Evolutionary conservation across 345 rosid species (phyloP), one percentile per base, ranked within the genome.

Genomic region (Trapa bicornis): DNA sequence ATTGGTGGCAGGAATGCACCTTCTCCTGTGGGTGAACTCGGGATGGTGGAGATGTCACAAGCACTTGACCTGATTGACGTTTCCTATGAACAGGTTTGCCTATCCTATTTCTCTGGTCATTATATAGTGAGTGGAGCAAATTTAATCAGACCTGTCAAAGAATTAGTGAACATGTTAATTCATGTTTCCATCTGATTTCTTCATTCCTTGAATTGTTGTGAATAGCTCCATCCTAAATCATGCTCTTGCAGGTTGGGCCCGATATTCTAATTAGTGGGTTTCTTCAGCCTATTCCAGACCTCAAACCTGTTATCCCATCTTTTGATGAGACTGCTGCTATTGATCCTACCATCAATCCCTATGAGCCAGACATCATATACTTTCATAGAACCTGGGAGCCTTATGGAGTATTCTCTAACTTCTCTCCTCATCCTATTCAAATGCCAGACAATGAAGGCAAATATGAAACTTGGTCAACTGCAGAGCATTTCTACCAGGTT

Each of bases 41-140:
- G 99, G 66, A 90, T 94, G 99, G 92, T 91, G 69, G 96, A 94
- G 83, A 91, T 94, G 99, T 76, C 97, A 53, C 99, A 94, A 78
- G 99, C 99, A 47, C 69, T 94, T 48, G 88, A 94, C 77, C 73
- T 94, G 38, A 81, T 83, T 17, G 95, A 94, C 71, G 85, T 88
- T 75, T 75, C 76, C 80, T 88, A 87, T 60, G 97, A 94, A 74
- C 92, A 91, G 94, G 97, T 89, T 32, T 58, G 37, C 35, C 32
- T 35, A 2, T 50, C 53, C 16, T 47, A 47, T 15, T 15, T 12
- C 16, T 5, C 61, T 2, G 29, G 8, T 22, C 32, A 1, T 5
- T 22, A 52, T 52, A 52, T 52, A 57, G 36, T 32, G 61, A 6
- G 13, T 4, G 43, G 43, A 41, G 43, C 43, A 41, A 41, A 41